These are phyloP conservation scores for Hyaloscypha finlandica DNA, from an alignment of 495 filamentous ascomycete genomes.

Conservation along the genomic window DNA sequence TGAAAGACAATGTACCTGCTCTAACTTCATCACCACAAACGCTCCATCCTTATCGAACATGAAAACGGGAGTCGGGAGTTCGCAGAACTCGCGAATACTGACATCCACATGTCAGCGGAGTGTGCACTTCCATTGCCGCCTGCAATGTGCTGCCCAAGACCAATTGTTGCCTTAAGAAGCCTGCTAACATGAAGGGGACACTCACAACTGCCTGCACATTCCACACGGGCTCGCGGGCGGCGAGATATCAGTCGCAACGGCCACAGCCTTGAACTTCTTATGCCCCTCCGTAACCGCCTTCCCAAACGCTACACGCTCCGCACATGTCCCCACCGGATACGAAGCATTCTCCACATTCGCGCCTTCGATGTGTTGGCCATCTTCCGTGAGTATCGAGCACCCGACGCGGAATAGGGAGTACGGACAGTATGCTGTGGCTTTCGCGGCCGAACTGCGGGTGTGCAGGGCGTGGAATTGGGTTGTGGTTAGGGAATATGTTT, in stretches of 20 bases:
- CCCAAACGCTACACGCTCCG: constrained; percentile 84
- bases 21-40: constrained; percentile 68
- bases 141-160: no score
- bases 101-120: background rate
- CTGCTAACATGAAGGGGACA: constrained; percentile 8
- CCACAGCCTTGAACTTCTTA: constrained; percentile 74
- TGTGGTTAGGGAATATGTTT: constrained; percentile 50
- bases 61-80: constrained; percentile 70
- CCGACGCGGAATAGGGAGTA: constrained; percentile 95
- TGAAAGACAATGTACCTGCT: constrained; percentile 50
- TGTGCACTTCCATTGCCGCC: background rate
- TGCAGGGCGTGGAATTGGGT: constrained; percentile 64
- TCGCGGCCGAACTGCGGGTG: constrained; percentile 61
- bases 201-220: constrained; percentile 66
- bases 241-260: constrained; percentile 78
- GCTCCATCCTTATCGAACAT: constrained; percentile 82
- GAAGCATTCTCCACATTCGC: constrained; percentile 94
- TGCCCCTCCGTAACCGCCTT: constrained; percentile 76
- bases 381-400: constrained; percentile 68
- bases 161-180: background rate
- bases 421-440: constrained; percentile 81
- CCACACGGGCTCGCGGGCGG: constrained; percentile 75
- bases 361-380: constrained; percentile 65
- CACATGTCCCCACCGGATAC: constrained; percentile 91
- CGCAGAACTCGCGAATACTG: constrained; percentile 80